Percentiles rank a stretch among this genome's conserved stretches.
phyloP scores from a whole-genome alignment of 371 early-diverging fungal species.

The Mortierella sp. region DNA sequence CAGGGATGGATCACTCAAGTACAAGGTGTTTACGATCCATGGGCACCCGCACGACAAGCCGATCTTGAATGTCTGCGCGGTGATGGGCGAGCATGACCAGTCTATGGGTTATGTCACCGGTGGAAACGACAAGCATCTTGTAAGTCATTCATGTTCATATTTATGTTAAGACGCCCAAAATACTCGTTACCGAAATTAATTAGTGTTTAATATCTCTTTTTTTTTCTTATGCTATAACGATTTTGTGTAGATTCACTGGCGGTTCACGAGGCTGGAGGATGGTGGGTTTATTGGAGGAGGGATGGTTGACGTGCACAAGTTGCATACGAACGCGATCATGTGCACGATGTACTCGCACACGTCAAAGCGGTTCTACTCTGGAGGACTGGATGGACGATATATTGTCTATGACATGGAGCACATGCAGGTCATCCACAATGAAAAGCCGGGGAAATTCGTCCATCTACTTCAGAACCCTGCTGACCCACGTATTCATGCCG shows the following conservation, averaged over 20 bases:
- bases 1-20: slow-evolving; percentile 9
- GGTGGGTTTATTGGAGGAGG: not conserved
- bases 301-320: slow-evolving; percentile 15
- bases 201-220: not conserved
- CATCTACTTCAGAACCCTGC: slow-evolving; percentile 36
- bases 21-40: slow-evolving; percentile 15
- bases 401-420: slow-evolving; percentile 28
- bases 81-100: slow-evolving; percentile 21
- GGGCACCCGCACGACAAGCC: slow-evolving; percentile 22
- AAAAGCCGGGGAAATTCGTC: slow-evolving; percentile 7
- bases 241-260: slow-evolving; percentile 32
- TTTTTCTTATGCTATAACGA: no score
- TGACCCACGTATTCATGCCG: slow-evolving; percentile 31
- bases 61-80: slow-evolving; percentile 22
- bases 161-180: not conserved
- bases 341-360: slow-evolving; percentile 22
- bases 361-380: slow-evolving; percentile 22
- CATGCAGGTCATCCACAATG: not conserved
- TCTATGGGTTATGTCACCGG: slow-evolving; percentile 36
- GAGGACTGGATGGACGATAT: slow-evolving; percentile 32
- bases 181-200: not conserved
- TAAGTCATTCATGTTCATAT: not conserved
- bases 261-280: not conserved
- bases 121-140: slow-evolving; percentile 29
- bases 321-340: slow-evolving; percentile 17